Base-by-base conservation (phyloP, 73 alveolate genomes). In the Paramecium biaurelia region DNA sequence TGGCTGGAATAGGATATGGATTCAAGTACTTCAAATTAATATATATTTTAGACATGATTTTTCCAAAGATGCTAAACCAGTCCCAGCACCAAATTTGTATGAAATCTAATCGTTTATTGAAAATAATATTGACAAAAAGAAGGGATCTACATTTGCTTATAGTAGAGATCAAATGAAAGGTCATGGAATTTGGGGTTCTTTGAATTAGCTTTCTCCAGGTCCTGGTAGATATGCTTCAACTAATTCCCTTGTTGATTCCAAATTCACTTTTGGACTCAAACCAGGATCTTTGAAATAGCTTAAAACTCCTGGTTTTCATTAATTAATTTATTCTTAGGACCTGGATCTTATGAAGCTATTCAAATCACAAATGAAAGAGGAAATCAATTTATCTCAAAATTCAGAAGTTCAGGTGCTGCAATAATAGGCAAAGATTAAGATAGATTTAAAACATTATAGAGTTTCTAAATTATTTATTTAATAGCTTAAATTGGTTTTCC, bases 351-450 rank as follows among this genome's bases (percentile, higher is more conserved):
- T 79, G 90, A 79, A 63, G 74, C 76, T 12, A 38, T 45, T 43
- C 41, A 79, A 79, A 41, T 42, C 4, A 79, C 74, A 12, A 26
- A 38, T 47, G 28, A 79, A 26, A 79, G 34, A 45, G 90, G 90
- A 41, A 43, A 45, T 23, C 18, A 79, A 23, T 47, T 4, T 8
- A 23, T 79, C 32, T 79, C 90, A 8, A 41, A 47, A 79, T 79
- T 79, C 56, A 23, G 56, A 41, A 79, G 74, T 30, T 79, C 90
- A 3, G 90, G 90, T 38, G 90, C 90, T 18, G 70, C 90, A 15
- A 79, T 79, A 0, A 79, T 79, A 41, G 90, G 90, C 35, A 79
- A 79, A 47, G 90, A 79, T 47, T 14, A 79, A 45, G 57, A 43
- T 2, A 79, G 90, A 47, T 79, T 79, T 34, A 79, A 79, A 24